Evolutionary conservation across 305 asterid genomes (phyloP).

Genomic region (Plantago lanceolata): DNA sequence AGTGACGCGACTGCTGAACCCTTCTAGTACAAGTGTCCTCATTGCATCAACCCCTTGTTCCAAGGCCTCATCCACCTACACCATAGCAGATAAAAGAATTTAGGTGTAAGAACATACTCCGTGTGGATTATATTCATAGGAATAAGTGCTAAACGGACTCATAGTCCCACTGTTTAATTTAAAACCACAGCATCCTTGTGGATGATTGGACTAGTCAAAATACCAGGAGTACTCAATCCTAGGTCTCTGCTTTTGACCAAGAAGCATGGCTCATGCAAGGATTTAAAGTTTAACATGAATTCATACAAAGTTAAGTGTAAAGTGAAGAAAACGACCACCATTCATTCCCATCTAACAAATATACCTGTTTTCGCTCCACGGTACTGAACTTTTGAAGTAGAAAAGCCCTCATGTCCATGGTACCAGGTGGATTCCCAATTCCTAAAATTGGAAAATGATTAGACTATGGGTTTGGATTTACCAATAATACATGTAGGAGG

Average conservation of each 20-base stretch:
- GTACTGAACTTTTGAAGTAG: constrained; percentile 86
- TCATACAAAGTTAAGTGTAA: not conserved
- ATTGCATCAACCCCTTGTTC: constrained; percentile 86
- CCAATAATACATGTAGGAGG: constrained; percentile 13
- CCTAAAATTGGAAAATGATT: constrained; percentile 37
- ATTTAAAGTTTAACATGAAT: too few species aligned
- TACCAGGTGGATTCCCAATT: constrained; percentile 87
- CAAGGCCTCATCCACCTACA: constrained; percentile 72
- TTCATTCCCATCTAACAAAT: not conserved
- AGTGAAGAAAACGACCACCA: constrained; percentile 6
- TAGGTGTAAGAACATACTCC: not conserved
- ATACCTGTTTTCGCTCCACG: constrained; percentile 70
- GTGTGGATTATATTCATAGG: not conserved
- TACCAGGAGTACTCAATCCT: not conserved
- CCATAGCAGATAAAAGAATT: constrained; percentile 5
- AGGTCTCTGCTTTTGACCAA: not conserved
- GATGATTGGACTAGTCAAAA: not conserved
- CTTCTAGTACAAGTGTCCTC: constrained; percentile 61
- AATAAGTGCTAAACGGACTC: not conserved
- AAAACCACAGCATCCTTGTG: not conserved
- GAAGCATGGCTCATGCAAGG: not conserved
- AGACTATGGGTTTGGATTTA: constrained; percentile 6
- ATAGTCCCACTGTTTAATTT: not conserved
- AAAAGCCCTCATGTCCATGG: constrained; percentile 89
- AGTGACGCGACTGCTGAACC: constrained; percentile 60